Base-by-base conservation (phyloP, 2,329 filamentous ascomycete species). In the Scorias spongiosa region DNA sequence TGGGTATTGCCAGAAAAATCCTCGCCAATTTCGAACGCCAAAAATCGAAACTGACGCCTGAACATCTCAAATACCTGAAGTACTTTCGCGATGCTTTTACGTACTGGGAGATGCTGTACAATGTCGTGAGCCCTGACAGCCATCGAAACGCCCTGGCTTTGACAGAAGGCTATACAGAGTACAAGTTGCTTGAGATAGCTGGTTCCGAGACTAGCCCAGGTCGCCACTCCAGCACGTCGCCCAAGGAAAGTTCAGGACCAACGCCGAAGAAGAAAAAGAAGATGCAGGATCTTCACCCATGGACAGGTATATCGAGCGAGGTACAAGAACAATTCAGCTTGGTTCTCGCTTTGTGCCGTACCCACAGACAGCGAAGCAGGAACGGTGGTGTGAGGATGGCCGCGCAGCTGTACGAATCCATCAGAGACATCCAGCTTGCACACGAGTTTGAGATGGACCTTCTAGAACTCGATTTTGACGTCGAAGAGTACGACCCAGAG, bases 91-190 rank as follows among this genome's bases (percentile, higher is more conserved):
- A 46, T 18, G 46, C 46, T 28, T 32, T 48, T 11, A 30, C 44
- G 5, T 48, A 46, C 15, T 48, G 46, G 44, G 42, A 46, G n/a
- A 48, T 48, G 46, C 34, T 46, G 15, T 40, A 43, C 11, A 43
- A 48, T 15, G 44, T 46, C 9, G 44, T 48, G 5, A 42, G 41
- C 15, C 42, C 32, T 9, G 32, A 48, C 7, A 41, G 42, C n/a
- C 36, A 44, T 29, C 44, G 42, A 14, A 40, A 42, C 20, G 42
- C 38, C 20, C 20, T 42, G 18, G 20, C 15, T 36, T 15, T 32
- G 15, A 36, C 32, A 36, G 11, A 12, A 15, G 15, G 12, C 32
- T 12, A 36, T 9, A 36, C 11, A 36, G 15, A 15, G 32, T 15
- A 36, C 5, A 36, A 15, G 15, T 9, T 36, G 11, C 11, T 36